Evolutionary conservation across 331 rosid genomes (phyloP), one percentile per base, ranked within the genome.

Genomic region (Arachis monticola): DNA sequence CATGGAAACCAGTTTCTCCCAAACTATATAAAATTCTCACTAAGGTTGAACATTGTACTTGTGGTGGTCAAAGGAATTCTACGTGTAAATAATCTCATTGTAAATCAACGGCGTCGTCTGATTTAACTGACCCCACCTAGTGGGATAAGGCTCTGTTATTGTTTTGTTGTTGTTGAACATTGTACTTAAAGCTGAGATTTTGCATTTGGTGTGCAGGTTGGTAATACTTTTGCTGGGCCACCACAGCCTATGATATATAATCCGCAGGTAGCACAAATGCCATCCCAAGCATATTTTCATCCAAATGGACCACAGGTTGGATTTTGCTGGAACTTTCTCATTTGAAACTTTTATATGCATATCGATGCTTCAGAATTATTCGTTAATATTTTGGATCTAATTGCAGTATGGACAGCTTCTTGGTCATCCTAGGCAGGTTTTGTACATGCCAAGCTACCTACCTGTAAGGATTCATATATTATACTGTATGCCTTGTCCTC

Each of bases 291-390:
- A 27, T 94, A 85, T 78, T 90, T 86, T 78, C 97, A 83, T 79
- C 93, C 93, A 45, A 94, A 90, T 86, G 97, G 90, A 66, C 97
- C 97, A 74, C 99, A 87, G 91, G 99, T 94, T 69, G 10, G 61
- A 62, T 70, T 74, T 67, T 30, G 13, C 70, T 72, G n/a, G 30
- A 69, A 52, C 55, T 68, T 50, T 78, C 27, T 69, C 58, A 42
- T 76, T 51, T 10, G 61, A 56, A 31, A 48, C 47, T 62, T 57
- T 57, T n/a, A 63, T 52, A 17, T 46, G 32, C 64, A 48, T 68
- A 72, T 73, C 47, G 64, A 38, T 66, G 59, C 22, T 80, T 80
- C 51, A 53, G 63, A 64, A 52, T 77, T 41, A 53, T 74, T 74
- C 31, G 22, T 52, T 78, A 41, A 46, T 70, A 72, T 62, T 70